Base-by-base conservation (phyloP, 352 stramenopile species). In the Phytophthora sansomeana region DNA sequence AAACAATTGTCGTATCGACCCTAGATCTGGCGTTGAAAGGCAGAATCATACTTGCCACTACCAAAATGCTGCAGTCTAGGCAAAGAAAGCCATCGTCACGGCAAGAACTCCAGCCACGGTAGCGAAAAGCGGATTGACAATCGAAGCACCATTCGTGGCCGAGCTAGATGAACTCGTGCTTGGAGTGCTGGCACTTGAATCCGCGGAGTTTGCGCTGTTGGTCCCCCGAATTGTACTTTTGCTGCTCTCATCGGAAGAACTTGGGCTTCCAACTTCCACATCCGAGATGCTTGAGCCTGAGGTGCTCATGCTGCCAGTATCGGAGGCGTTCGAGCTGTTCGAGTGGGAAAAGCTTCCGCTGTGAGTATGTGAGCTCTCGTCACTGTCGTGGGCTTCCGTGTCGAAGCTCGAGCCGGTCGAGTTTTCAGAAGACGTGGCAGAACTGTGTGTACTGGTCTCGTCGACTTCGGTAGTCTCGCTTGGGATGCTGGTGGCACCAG, bases 221-320 rank as follows among this genome's bases (percentile, higher is more conserved):
- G 49, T 33, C 26, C 32, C 36, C 14, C 51, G 51, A 17, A 58
- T 48, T 5, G 51, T 30, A 35, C 16, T 48, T 47, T 11, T 21
- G 26, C 51, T 43, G 35, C 26, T 39, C 8, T 16, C n/a, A 36
- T 35, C 39, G 33, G 51, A 58, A 33, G 51, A 16, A 24, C 36
- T 58, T n/a, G 35, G 51, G 13, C 51, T 58, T 8, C 51, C 51
- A 38, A 58, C 51, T 38, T 58, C 51, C 26, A 58, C 36, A 30
- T 5, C 39, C 24, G 53, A 51, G 41, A 28, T 43, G 39, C 29
- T 42, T 26, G 52, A 50, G 14, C 52, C 52, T 1, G 50, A 58
- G 7, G 35, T 26, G 17, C 35, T 58, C 24, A 35, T 32, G 36
- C 51, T 58, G 13, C 33, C 32, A 24, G 32, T n/a, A 7, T 8